Base-by-base conservation (phyloP, 495 filamentous ascomycete genomes). In the Xylaria sp. region DNA sequence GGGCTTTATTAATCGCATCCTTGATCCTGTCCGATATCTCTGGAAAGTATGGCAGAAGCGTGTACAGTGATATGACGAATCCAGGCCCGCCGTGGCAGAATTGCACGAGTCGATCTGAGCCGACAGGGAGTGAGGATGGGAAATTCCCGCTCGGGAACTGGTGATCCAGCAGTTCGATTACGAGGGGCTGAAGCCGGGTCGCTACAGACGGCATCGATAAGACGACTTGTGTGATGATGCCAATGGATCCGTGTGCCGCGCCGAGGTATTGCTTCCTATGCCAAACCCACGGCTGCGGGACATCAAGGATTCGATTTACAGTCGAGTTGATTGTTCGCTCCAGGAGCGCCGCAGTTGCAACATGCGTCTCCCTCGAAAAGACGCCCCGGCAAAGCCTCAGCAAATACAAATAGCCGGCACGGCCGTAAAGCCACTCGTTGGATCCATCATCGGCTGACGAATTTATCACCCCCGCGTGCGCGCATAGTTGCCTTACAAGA, bases 71-170 rank as follows among this genome's bases (percentile, higher is more conserved):
- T 5, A 85, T 26, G 0, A 89, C 76, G n/a, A 91, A 83, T 0
- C 89, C 90, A 0, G 90, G 88, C 1, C 87, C 90, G 17, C 90
- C 90, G 73, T 91, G 90, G 75, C 90, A 91, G 75, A 91, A 87
- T 78, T 91, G 90, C 3, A 91, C 88, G 2, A 90, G 81, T 8
- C 52, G 59, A 35, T 76, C 73, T 2, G 66, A 63, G 17, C 17
- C 71, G 19, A 64, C 71, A 5, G 46, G 66, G 41, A 40, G 59
- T 29, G 73, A 74, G 14, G 75, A 72, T 1, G 84, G 82, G 81
- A 85, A 87, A 62, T 88, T 88, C 0, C 86, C 85, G 55, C 78
- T 78, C 6, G 37, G 1, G 19, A 58, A 67, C 69, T 87, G 85
- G 64, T 71, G 29, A n/a, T 72, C 79, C 1, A 92, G 74, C 12